These are phyloP conservation scores for Eucalyptus erythrocorys DNA, from an alignment of 345 rosid genomes.

Conservation along the genomic window DNA sequence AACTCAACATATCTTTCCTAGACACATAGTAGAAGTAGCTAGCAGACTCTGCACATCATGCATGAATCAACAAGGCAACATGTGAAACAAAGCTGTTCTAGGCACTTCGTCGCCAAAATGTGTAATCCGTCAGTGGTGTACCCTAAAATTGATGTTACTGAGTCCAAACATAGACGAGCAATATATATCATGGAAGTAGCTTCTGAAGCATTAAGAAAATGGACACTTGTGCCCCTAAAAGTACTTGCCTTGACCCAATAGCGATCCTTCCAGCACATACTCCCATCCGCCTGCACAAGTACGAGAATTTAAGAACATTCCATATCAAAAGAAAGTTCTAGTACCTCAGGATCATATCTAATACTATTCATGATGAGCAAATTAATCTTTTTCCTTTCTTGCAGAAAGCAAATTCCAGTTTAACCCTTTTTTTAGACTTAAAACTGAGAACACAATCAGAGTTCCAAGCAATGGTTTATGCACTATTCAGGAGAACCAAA, in stretches of 20 bases:
- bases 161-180: background rate
- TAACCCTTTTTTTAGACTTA: background rate
- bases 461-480: background rate
- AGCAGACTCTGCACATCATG: background rate
- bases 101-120: background rate
- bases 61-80: background rate
- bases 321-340: background rate
- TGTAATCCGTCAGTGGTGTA: background rate
- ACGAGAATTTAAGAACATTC: background rate
- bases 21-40: background rate
- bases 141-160: background rate
- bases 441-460: background rate
- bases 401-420: background rate
- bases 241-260: constrained; percentile 96
- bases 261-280: constrained; percentile 62
- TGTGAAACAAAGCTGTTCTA: background rate
- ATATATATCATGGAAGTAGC: background rate
- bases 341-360: background rate
- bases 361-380: background rate
- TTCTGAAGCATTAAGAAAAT: background rate
- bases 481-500: background rate
- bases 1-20: background rate
- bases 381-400: background rate
- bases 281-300: constrained; percentile 51
- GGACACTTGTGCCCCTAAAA: background rate